Evolutionary conservation across 2,329 filamentous ascomycete species (phyloP), one percentile per base, ranked within the genome.

Genomic region (Penicillium frequentans): DNA sequence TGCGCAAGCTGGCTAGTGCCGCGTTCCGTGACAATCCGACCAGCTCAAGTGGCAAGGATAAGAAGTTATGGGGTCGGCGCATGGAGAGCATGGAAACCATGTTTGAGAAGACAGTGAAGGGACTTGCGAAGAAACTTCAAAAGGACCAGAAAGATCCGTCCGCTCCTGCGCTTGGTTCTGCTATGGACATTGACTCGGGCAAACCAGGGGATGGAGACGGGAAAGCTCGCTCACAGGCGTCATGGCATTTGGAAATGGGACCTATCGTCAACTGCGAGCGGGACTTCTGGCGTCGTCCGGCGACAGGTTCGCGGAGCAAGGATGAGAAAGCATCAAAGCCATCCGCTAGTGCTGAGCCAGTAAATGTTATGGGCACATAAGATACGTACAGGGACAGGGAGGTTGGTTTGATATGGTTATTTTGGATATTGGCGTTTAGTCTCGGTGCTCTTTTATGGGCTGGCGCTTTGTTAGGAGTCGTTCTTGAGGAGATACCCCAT

Each of bases 191-290:
- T 21, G 70, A 73, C 45, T 66, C 61, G 21, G 67, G 64, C 1
- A 57, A 56, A 3, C 52, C 50, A 10, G 54, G 59, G 6, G 72
- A 75, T 24, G 57, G 55, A 10, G 70, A 72, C 14, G 55, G 53
- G n/a, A 70, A 71, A 49, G 29, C 55, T 10, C 61, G 63, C 35
- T 55, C 64, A 14, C 73, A 70, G 47, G 55, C 61, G n/a, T 65
- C 68, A 33, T 66, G 64, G 60, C 70, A 70, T 50, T 64, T 76
- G 19, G 79, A 79, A 55, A 58, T 81, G 54, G 78, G 78, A 5
- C 79, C 79, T 11, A 77, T 80, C 50, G 84, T 88, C 51, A 88
- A 88, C 64, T 84, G 84, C 57, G 84, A 87, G 58, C 80, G 82
- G 64, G 77, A 78, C 43, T 82, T 82, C 61, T 87, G 84, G 82